Base-by-base conservation (phyloP, 331 rosid species). In the Rhamnella rubrinervis region DNA sequence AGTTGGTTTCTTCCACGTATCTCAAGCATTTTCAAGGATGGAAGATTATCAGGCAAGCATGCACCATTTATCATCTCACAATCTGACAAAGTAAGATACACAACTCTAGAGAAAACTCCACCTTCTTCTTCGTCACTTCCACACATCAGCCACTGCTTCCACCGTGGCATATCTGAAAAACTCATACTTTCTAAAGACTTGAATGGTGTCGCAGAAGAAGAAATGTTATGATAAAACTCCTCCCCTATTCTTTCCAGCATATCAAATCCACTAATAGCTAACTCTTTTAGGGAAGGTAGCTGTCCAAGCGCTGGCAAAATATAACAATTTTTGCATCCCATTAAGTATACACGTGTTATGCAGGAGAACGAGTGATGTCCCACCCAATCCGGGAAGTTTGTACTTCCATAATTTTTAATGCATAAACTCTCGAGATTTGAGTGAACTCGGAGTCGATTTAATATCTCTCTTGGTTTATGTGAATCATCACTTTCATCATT, bases 131-230 rank as follows among this genome's bases (percentile, higher is more conserved):
- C 35, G 35, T 31, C 51, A 39, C 53, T 71, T 37, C 38, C 2
- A 8, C 20, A 16, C 25, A 35, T 15, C 35, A 39, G 28, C 83
- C 76, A 79, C 12, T 51, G 16, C 61, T 61, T 44, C 79, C 79
- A 73, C 35, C 44, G 37, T 46, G 52, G 25, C 76, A 74, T 59
- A 21, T 47, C 35, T 8, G 0, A 1, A 6, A 79, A 68, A 7
- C 6, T 8, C n/a, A 79, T 57, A 6, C 26, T 51, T 25, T 68
- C 72, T 20, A 79, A 44, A 28, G 56, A 50, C 13, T 35, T 47
- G 59, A 79, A 73, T 26, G 79, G 61, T 26, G 35, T 20, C 17
- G 13, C 55, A 5, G 19, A 2, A 14, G 51, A 21, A 15, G 37
- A 28, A 2, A 12, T 47, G 14, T 66, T 17, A 15, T 40, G 40